Conservation (phyloP, 768 basidiomycete species). For the Symmetrospora coprosmae region DNA sequence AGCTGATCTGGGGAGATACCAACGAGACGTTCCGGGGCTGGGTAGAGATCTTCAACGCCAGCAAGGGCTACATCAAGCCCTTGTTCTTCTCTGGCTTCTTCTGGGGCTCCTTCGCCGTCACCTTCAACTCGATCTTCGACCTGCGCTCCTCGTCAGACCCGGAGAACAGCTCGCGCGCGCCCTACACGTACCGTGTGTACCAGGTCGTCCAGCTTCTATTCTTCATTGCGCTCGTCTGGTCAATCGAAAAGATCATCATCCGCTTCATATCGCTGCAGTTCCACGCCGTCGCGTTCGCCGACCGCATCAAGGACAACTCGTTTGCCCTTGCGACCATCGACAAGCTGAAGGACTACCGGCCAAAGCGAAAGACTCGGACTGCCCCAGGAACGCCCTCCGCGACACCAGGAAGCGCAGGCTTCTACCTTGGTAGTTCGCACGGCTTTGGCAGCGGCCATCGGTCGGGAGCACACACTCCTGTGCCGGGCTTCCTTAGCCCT, state of each 20-base stretch:
- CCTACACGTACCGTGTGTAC: conserved; percentile 51
- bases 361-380: conserved; percentile 36
- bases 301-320: conserved; percentile 51
- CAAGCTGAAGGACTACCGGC: conserved; percentile 52
- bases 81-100: conserved; percentile 55
- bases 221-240: conserved; percentile 55
- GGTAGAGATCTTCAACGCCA: conserved; percentile 55
- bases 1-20: conserved; percentile 58
- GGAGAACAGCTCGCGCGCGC: conserved; percentile 44
- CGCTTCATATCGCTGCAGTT: conserved; percentile 60
- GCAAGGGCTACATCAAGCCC: conserved; percentile 46
- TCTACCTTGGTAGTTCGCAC: too few species aligned
- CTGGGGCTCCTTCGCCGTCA: conserved; percentile 60
- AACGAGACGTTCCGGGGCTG: conserved; percentile 54
- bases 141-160: conserved; percentile 43
- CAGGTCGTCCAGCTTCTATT: conserved; percentile 60
- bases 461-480: too few species aligned
- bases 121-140: conserved; percentile 53
- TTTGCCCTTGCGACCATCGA: conserved; percentile 51
- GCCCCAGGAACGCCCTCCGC: neutral
- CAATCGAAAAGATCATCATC: conserved; percentile 53
- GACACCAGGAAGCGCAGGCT: too few species aligned
- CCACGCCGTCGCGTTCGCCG: conserved; percentile 61
- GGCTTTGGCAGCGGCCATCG: too few species aligned
- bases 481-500: too few species aligned